Base-by-base conservation (phyloP, 202 grass and related monocot genomes). In the Carex arenaria region DNA sequence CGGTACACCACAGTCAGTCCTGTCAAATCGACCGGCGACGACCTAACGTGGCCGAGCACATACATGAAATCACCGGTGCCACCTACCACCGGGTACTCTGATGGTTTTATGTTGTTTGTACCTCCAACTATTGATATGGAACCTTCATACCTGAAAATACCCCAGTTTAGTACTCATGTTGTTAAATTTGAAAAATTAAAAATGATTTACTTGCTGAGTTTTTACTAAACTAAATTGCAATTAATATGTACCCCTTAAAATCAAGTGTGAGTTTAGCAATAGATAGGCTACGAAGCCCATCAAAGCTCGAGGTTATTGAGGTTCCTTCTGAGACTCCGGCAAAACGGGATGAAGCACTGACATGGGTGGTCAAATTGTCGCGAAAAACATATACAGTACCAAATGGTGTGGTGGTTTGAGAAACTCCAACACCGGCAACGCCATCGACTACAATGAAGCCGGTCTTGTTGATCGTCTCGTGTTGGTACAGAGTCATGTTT, bases 401-500 rank as follows among this genome's bases (percentile, higher is more conserved):
- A 52, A 94, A 94, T 3, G 92, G 92, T 81, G 87, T 92, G 38
- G 89, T 94, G 56, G 92, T 92, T 70, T 94, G 51, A 88, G 85
- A 87, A 36, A 88, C 80, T 60, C 63, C 75, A 0, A 84, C 83
- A 32, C 87, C 92, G 13, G 85, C 87, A 0, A 91, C 85, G 56
- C 92, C 92, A 62, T 64, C 57, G 17, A 90, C 92, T 10, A 92
- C 77, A 30, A 94, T 86, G 81, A 83, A 94, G 4, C 51, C 85
- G 10, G 92, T 92, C 84, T 86, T 90, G 92, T 91, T 94, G 80
- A 94, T 55, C 12, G 92, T 94, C 83, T 94, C 92, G 0, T 94
- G 92, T 75, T 94, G 92, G 89, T 92, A 94, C 36, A 94, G 81
- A 73, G 87, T 89, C 80, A 90, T 77, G 56, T 83, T 88, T 23